Conservation (phyloP, 31 red algal genomes). For the Asparagopsis taxiformis region DNA sequence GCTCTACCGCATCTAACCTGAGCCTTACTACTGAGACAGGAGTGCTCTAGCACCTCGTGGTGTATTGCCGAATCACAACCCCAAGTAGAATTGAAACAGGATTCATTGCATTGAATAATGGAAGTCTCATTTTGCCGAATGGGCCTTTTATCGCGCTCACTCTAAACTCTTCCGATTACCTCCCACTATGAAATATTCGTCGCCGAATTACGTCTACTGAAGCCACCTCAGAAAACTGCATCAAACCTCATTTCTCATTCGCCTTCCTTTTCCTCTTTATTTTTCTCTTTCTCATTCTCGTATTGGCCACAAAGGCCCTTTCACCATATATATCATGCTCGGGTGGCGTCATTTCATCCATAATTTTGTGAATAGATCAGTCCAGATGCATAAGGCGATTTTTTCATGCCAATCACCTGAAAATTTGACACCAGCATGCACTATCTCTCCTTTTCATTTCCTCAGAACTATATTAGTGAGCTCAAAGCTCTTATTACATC, state of each 20-base stretch:
- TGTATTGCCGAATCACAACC: no score
- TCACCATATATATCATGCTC: background rate
- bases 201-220: no score
- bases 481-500: background rate
- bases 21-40: no score
- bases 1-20: no score
- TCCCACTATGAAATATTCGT: no score
- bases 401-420: constrained; percentile 2
- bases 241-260: constrained; percentile 7
- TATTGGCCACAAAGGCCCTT: constrained; percentile 1
- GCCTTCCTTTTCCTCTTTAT: constrained; percentile 2
- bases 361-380: background rate
- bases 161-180: no score
- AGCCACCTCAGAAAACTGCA: no score
- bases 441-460: constrained; percentile 8
- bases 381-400: background rate
- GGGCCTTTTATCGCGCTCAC: no score
- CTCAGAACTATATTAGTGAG: constrained; percentile 12
- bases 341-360: background rate
- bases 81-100: no score
- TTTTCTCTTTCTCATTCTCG: background rate
- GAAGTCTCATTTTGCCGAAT: no score
- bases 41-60: no score
- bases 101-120: no score
- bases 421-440: constrained; percentile 1